Conservation (phyloP, 139 green algal genomes). For the Microglena sp. region DNA sequence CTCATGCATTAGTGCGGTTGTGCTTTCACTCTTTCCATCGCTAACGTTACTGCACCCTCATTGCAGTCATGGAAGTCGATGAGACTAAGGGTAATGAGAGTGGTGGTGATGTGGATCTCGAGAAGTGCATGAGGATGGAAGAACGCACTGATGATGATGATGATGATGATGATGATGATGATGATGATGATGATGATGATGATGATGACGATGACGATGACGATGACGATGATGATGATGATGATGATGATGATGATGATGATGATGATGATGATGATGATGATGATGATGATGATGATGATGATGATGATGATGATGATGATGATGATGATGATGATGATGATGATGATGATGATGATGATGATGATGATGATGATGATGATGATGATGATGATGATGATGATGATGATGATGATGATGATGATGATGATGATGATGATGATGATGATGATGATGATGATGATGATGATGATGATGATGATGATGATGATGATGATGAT, state of each 20-base stretch:
- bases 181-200: no score
- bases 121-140: not conserved
- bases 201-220: no score
- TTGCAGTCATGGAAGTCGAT: no score
- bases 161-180: no score
- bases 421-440: not conserved
- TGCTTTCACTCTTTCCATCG: no score
- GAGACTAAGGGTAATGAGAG: no score
- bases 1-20: no score
- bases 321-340: not conserved
- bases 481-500: not conserved
- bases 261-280: not conserved
- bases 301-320: not conserved
- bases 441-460: not conserved
- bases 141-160: not conserved
- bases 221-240: not conserved
- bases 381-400: not conserved
- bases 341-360: constrained; percentile 1
- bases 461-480: not conserved
- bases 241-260: not conserved
- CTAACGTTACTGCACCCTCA: no score
- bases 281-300: not conserved
- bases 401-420: not conserved
- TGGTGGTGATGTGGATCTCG: not conserved
- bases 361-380: not conserved